A percentile compares a stretch with the other conserved stretches of the same genome.
Conservation (phyloP, 257 asterid species). For the Anisodus tanguticus region DNA sequence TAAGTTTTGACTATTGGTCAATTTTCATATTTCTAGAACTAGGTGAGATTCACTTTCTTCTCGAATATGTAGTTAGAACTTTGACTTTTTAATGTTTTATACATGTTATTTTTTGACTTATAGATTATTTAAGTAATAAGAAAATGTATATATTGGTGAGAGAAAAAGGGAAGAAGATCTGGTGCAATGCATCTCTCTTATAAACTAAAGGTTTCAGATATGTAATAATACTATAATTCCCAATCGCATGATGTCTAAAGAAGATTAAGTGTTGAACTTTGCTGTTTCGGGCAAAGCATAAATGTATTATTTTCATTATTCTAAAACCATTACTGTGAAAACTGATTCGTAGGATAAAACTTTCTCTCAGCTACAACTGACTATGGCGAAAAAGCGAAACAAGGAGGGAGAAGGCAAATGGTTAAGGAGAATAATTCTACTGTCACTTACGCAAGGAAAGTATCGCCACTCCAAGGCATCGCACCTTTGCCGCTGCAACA, state of each 20-base stretch:
- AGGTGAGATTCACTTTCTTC: background rate
- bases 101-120: background rate
- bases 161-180: background rate
- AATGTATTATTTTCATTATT: background rate
- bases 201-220: background rate
- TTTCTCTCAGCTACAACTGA: no score
- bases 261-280: no score
- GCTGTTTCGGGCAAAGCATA: no score
- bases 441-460: no score
- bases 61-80: background rate
- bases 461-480: no score
- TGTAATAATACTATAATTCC: background rate
- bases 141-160: background rate
- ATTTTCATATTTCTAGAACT: no score
- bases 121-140: background rate
- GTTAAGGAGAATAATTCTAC: no score
- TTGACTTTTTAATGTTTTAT: background rate
- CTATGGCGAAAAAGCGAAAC: no score
- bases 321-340: background rate
- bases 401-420: no score
- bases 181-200: slow-evolving; percentile 14
- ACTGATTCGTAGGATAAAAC: no score
- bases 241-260: background rate
- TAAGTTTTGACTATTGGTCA: background rate
- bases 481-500: no score